These are phyloP conservation scores for Volvox carteri DNA, from an alignment of 163 green algal genomes.

Conservation along the genomic window DNA sequence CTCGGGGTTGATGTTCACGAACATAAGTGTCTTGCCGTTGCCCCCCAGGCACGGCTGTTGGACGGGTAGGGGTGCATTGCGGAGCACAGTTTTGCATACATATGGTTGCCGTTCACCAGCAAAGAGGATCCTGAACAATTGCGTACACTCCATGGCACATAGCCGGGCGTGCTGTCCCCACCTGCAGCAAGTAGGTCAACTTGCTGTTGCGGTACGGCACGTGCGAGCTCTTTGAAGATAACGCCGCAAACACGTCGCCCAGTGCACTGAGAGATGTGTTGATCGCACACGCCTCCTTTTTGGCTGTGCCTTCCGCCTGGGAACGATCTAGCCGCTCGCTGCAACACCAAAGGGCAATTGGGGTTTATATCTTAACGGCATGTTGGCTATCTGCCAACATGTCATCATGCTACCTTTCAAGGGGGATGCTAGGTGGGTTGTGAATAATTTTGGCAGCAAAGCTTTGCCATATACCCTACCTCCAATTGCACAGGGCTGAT, in stretches of 20 bases:
- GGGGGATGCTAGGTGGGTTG: neutral
- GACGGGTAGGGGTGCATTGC: too few relatives aligned
- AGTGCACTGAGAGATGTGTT: conserved; percentile 91
- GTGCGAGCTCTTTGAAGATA: conserved; percentile 81
- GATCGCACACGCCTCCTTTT: conserved; percentile 94
- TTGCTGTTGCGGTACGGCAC: conserved; percentile 89
- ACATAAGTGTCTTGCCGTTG: conserved; percentile 86
- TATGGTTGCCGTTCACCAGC: too few relatives aligned
- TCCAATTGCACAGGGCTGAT: too few relatives aligned
- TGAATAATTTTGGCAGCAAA: too few relatives aligned
- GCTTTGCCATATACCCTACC: too few relatives aligned
- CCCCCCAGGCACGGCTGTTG: conserved; percentile 79
- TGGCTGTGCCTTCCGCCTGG: conserved; percentile 77
- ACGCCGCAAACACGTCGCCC: conserved; percentile 90
- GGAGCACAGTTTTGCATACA: too few relatives aligned
- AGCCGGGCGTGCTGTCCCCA: too few relatives aligned
- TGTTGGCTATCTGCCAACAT: too few relatives aligned
- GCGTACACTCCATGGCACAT: too few relatives aligned
- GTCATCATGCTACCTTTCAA: too few relatives aligned
- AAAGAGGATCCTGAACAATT: too few relatives aligned
- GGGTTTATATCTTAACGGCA: too few relatives aligned
- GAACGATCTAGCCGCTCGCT: conserved; percentile 79
- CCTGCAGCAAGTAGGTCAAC: conserved; percentile 89
- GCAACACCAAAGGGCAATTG: conserved; percentile 28
- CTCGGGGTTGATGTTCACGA: conserved; percentile 94